phyloP scores from a whole-genome alignment of 1,139 yeast genomes.

The Candida neerlandica region DNA sequence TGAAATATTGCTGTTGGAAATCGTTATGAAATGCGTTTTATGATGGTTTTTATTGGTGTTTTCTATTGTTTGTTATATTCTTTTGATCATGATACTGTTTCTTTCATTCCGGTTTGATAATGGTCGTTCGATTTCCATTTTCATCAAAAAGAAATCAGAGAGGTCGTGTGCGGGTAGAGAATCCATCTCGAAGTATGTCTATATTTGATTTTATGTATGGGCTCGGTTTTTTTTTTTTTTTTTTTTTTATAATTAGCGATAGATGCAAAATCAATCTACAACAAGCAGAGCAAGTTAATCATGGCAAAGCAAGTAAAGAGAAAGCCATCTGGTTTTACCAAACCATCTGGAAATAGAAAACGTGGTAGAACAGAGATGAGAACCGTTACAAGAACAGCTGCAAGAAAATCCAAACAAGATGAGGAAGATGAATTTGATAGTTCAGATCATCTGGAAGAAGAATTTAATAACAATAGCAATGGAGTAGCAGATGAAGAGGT shows the following conservation, averaged over 20 bases:
- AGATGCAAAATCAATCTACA: constrained; percentile 8
- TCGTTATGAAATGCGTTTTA: neutral
- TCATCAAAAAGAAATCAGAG: neutral
- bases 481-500: constrained; percentile 7
- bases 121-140: constrained; percentile 4
- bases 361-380: constrained; percentile 64
- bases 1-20: too few relatives aligned
- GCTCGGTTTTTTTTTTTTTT: neutral
- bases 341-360: constrained; percentile 23
- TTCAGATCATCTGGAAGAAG: constrained; percentile 11
- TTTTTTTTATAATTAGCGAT: neutral
- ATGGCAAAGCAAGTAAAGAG: constrained; percentile 17
- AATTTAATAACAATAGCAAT: constrained; percentile 10
- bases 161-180: constrained; percentile 7
- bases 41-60: neutral
- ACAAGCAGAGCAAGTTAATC: neutral
- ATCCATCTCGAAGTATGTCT: neutral
- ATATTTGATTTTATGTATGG: neutral
- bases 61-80: constrained; percentile 1
- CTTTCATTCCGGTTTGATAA: neutral
- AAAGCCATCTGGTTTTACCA: constrained; percentile 3
- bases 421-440: constrained; percentile 11
- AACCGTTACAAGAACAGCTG: constrained; percentile 56
- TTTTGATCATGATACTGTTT: constrained; percentile 1
- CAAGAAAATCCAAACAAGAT: constrained; percentile 25